phyloP scores from a whole-genome alignment of 257 asterid species.

The Ligustrum vulgare region DNA sequence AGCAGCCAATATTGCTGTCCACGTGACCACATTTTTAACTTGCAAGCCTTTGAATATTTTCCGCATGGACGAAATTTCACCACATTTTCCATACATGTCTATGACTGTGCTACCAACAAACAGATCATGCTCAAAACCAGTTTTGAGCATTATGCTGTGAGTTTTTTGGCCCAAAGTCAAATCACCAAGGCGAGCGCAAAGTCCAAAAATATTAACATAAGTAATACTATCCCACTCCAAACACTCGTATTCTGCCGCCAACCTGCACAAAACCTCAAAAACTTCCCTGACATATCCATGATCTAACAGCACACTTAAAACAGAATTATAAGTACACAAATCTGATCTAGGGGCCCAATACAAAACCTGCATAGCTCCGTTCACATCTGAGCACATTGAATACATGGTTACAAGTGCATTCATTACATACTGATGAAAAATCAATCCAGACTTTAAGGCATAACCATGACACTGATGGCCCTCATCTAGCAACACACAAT shows the following conservation, averaged over 20 bases:
- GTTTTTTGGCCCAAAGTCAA: slow-evolving; percentile 63
- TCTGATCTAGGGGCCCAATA: slow-evolving; percentile 51
- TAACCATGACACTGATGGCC: slow-evolving; percentile 79
- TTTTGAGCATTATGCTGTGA: slow-evolving; percentile 51
- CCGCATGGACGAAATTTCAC: slow-evolving; percentile 47
- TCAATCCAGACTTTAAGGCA: slow-evolving; percentile 67
- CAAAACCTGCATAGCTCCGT: slow-evolving; percentile 52
- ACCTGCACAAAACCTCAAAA: slow-evolving; percentile 39
- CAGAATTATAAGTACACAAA: slow-evolving; percentile 57
- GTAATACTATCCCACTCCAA: slow-evolving; percentile 64
- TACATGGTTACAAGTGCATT: slow-evolving; percentile 70
- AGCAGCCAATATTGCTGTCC: slow-evolving; percentile 75
- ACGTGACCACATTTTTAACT: slow-evolving; percentile 59
- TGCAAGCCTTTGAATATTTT: slow-evolving; percentile 39
- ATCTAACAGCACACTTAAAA: slow-evolving; percentile 57
- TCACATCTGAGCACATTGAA: slow-evolving; percentile 41
- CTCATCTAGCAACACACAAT: slow-evolving; percentile 46
- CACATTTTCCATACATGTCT: slow-evolving; percentile 89
- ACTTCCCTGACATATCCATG: slow-evolving; percentile 47
- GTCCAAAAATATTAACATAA: slow-evolving; percentile 53
- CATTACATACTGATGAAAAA: slow-evolving; percentile 62
- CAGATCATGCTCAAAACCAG: slow-evolving; percentile 46
- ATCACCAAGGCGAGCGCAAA: slow-evolving; percentile 59
- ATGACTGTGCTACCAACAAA: slow-evolving; percentile 58
- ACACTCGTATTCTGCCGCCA: slow-evolving; percentile 44